A percentile compares a stretch with the other conserved stretches of the same genome.
Conservation (phyloP, 768 basidiomycete genomes). For the Pholiota conissans region DNA sequence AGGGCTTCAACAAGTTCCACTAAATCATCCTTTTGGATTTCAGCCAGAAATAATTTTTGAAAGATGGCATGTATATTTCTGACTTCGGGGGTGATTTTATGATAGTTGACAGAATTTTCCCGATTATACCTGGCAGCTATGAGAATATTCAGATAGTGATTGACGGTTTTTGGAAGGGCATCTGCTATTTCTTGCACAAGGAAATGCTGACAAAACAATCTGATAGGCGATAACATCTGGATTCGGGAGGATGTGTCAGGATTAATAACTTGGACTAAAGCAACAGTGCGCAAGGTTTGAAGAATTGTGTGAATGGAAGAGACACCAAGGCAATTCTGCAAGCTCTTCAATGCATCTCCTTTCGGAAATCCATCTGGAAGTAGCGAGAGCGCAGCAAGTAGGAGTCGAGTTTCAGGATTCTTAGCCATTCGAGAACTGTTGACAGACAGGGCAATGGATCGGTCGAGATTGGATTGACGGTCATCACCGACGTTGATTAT, state of each 20-base stretch:
- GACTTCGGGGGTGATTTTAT: not conserved
- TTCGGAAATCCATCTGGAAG: slow-evolving; percentile 9
- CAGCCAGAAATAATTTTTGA: not conserved
- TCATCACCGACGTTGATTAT: not conserved
- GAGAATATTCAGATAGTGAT: not conserved
- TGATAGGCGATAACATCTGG: not conserved
- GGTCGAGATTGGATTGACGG: not conserved
- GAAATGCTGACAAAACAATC: not conserved
- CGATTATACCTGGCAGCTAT: not conserved
- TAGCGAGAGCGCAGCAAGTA: not conserved
- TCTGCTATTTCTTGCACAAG: not conserved
- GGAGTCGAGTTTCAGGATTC: not conserved
- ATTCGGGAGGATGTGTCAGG: not conserved
- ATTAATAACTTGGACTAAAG: not conserved
- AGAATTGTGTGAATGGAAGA: not conserved
- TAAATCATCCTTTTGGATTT: no score
- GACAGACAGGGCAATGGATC: not conserved
- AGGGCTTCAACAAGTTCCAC: not conserved
- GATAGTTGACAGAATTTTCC: not conserved
- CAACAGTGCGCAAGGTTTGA: not conserved
- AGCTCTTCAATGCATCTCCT: not conserved
- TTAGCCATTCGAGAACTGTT: not conserved
- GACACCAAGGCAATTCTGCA: not conserved
- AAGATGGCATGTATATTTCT: not conserved
- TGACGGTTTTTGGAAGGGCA: not conserved